Evolutionary conservation across 768 basidiomycete species (phyloP).

Genomic region (Daedaleopsis sinensis): DNA sequence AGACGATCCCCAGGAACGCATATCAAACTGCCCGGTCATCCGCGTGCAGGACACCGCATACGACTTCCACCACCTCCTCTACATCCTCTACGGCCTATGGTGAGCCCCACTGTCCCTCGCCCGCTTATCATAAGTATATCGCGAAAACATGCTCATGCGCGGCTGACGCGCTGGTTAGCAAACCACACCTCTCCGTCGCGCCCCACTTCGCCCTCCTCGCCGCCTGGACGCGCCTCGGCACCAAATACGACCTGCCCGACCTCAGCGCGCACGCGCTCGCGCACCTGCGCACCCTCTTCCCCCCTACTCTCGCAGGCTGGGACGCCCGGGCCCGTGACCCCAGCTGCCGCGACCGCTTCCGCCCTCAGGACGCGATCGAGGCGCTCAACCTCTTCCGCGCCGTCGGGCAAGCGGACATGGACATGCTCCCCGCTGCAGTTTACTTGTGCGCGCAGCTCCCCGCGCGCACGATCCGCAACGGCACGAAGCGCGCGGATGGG

Average conservation of each 20-base stretch:
- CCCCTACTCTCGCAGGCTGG: not conserved
- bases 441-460: constrained; percentile 6
- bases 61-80: constrained; percentile 4
- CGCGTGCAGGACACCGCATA: constrained; percentile 5
- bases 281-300: not conserved
- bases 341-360: not conserved
- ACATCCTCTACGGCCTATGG: constrained; percentile 2
- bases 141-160: too few relatives aligned
- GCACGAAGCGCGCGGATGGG: not conserved
- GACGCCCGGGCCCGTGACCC: not conserved
- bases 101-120: not conserved
- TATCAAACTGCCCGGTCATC: constrained; percentile 11
- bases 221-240: not conserved
- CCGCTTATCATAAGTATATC: not conserved
- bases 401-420: not conserved
- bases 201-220: constrained; percentile 7
- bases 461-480: not conserved
- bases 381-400: constrained; percentile 4
- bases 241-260: constrained; percentile 3
- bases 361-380: not conserved
- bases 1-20: not conserved
- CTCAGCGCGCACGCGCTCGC: not conserved
- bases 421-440: constrained; percentile 8
- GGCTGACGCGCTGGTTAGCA: not conserved
- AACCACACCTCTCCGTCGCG: not conserved